phyloP scores from a whole-genome alignment of 179 eudicot genomes.

The Beta lomatogona region DNA sequence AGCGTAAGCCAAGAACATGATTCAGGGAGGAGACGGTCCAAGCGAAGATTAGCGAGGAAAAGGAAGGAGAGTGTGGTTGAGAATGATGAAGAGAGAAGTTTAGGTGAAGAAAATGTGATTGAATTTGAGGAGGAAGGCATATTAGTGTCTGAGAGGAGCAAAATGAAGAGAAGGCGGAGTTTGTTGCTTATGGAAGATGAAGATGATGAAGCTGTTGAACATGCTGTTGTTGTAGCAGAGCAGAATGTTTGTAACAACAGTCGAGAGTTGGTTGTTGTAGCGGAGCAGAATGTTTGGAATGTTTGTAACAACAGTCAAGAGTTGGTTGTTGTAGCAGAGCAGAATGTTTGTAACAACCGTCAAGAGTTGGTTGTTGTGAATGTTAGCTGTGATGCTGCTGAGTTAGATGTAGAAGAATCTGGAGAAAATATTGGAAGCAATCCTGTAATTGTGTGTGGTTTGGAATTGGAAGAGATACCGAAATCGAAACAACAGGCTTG shows the following conservation, averaged over 20 bases:
- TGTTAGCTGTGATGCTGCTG: no score
- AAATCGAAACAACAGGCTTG: neutral
- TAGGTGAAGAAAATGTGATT: conserved; percentile 9
- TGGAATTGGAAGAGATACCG: neutral
- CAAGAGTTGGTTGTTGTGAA: neutral
- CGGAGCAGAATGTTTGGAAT: conserved; percentile 18
- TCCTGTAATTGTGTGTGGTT: conserved; percentile 28
- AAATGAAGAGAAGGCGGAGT: conserved; percentile 15
- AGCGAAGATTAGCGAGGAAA: conserved; percentile 4
- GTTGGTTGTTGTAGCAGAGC: conserved; percentile 4
- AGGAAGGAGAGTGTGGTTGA: conserved; percentile 9
- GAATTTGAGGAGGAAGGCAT: conserved; percentile 16
- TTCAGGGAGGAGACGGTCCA: conserved; percentile 7
- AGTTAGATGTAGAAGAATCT: no score
- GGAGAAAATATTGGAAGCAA: conserved; percentile 1
- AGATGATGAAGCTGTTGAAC: conserved; percentile 13
- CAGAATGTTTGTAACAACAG: conserved; percentile 5
- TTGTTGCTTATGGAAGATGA: conserved; percentile 7
- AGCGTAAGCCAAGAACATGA: neutral
- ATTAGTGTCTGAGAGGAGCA: neutral
- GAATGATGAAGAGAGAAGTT: conserved; percentile 4
- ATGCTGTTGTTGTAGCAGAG: conserved; percentile 12
- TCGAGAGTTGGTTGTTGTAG: neutral
- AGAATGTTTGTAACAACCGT: neutral
- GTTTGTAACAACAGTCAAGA: neutral